Evolutionary conservation across 345 rosid genomes (phyloP).

Genomic region (Eucalyptus guilfoylei): DNA sequence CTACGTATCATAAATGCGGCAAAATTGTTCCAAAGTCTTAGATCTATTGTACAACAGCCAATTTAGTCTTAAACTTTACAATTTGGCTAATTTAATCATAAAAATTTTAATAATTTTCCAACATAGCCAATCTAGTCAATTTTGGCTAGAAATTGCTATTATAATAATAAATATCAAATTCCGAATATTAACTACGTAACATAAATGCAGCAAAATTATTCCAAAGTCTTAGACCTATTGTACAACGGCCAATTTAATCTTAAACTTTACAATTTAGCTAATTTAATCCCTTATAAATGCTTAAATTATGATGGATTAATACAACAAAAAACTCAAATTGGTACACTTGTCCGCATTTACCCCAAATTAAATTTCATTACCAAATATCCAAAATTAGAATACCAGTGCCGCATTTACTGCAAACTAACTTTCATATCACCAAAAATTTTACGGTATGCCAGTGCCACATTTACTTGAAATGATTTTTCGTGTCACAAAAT

Average conservation of each 20-base stretch:
- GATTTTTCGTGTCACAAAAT: neutral
- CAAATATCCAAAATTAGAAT: too few species aligned
- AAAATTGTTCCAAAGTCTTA: neutral
- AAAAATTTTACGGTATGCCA: accelerated
- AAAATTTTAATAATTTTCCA: too few species aligned
- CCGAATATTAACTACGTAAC: accelerated
- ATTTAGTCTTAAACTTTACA: neutral
- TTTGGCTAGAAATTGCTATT: too few species aligned
- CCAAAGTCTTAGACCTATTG: accelerated
- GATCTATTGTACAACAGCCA: accelerated
- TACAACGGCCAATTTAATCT: accelerated
- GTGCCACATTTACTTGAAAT: accelerated
- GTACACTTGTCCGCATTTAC: neutral
- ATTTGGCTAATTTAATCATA: neutral
- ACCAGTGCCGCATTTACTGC: accelerated
- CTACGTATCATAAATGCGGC: neutral
- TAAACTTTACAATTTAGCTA: accelerated
- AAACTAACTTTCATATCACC: neutral
- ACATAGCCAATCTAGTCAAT: neutral
- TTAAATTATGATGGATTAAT: neutral
- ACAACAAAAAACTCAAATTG: neutral
- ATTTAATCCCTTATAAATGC: neutral
- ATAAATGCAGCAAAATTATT: accelerated
- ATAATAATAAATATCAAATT: too few species aligned
- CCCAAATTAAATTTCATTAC: neutral